These are phyloP conservation scores for Astraeus odoratus DNA, from an alignment of 768 basidiomycete species.

Conservation along the genomic window DNA sequence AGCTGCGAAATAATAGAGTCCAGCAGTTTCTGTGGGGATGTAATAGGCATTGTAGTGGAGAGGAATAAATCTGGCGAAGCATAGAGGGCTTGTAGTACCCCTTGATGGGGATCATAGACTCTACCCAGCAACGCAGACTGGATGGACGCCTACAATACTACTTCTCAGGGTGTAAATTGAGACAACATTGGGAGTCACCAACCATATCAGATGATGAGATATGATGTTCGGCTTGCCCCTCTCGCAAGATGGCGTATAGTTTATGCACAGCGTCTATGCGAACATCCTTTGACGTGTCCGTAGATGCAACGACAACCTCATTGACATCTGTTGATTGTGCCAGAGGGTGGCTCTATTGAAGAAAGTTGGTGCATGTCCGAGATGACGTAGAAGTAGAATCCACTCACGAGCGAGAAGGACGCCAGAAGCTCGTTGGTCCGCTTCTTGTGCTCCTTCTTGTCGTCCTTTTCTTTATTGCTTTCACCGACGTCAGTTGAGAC, in stretches of 20 bases:
- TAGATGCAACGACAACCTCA: constrained; percentile 46
- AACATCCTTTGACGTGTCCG: constrained; percentile 52
- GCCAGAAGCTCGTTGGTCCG: constrained; percentile 48
- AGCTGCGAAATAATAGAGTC: constrained; percentile 21
- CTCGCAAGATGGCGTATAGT: constrained; percentile 37
- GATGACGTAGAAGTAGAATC: background rate
- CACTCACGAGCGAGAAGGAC: constrained; percentile 50
- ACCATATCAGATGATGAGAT: constrained; percentile 33
- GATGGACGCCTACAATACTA: constrained; percentile 40
- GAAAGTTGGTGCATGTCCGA: background rate
- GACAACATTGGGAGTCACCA: background rate
- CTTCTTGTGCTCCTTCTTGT: constrained; percentile 30
- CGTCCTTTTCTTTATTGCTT: constrained; percentile 14
- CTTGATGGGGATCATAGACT: constrained; percentile 53
- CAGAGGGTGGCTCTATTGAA: constrained; percentile 16
- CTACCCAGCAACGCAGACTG: constrained; percentile 62
- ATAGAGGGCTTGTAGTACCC: constrained; percentile 68
- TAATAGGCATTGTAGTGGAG: constrained; percentile 22
- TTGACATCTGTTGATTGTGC: constrained; percentile 30
- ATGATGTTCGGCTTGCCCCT: constrained; percentile 1
- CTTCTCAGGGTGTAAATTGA: constrained; percentile 3
- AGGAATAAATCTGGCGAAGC: constrained; percentile 39
- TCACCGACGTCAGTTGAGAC: constrained; percentile 17
- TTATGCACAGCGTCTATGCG: constrained; percentile 55
- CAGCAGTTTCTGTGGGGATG: constrained; percentile 17